Evolutionary conservation across 225 moss, liverwort and hornwort genomes (phyloP), one percentile per base, ranked within the genome.

Genomic region (Physcomitrellopsis africana): DNA sequence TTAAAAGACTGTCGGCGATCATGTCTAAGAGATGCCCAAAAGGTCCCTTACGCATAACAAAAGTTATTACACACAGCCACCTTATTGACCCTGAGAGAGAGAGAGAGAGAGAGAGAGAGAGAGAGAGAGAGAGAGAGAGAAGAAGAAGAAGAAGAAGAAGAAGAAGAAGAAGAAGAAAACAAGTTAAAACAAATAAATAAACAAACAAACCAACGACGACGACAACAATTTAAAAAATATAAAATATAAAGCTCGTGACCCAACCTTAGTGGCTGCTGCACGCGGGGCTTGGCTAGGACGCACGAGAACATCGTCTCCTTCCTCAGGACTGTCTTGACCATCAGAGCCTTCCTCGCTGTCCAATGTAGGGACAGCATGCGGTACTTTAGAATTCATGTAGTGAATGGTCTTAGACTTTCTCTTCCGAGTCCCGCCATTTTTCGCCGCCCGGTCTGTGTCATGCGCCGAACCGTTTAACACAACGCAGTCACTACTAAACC

Each of bases 311-410:
- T 82, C 80, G 32, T 80, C 85, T 9, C n/a, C 78, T 43, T 80
- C 77, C 43, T 80, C 85, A 1, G 75, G 80, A 5, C 80, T 72
- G 11, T 80, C 87, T 4, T 53, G 78, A 37, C 77, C 82, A 10
- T 82, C 87, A 46, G 82, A 85, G 42, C 72, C 80, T 18, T 78
- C 85, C 7, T 88, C 88, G 41, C 77, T 85, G 17, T 88, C 85
- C 76, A 78, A 72, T 5, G 70, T 57, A 6, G 80, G 70, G 10
- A 57, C 67, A 1, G 79, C 69, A 77, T 84, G 84, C 15, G 87
- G 87, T 44, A 87, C 87, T 75, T 80, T 82, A 76, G 85, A 85
- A 75, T 88, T 85, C 57, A 85, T 88, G 58, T 82, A 85, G 26
- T 77, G 85, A 66, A 80, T 80, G 16, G 85, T 85, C 80, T 88